These are phyloP conservation scores for Irpex lacteus DNA, from an alignment of 1,284 basidiomycete species.

Conservation along the genomic window DNA sequence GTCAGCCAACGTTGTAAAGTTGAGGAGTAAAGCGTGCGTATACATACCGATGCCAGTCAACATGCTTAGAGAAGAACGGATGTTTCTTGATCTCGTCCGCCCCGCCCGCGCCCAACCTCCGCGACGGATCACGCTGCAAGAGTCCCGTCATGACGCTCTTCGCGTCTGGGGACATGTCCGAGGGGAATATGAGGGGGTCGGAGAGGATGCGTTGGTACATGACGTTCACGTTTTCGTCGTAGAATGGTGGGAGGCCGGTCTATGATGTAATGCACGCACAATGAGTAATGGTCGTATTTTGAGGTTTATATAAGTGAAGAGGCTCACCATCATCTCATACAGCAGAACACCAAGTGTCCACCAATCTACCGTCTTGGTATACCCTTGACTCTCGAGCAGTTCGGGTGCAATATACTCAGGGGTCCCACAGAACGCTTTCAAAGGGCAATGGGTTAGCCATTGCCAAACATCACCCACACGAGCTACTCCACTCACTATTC, in stretches of 20 bases:
- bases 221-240: constrained; percentile 97
- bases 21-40: neutral
- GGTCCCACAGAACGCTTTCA: constrained; percentile 94
- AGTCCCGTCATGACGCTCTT: constrained; percentile 86
- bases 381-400: constrained; percentile 93
- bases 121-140: constrained; percentile 85
- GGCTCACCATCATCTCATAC: constrained; percentile 93
- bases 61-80: constrained; percentile 92
- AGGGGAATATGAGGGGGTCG: constrained; percentile 92
- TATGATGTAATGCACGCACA: constrained; percentile 28
- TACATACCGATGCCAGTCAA: constrained; percentile 81
- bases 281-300: neutral
- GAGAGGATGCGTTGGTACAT: constrained; percentile 98
- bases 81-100: constrained; percentile 97
- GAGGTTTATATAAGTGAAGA: no score
- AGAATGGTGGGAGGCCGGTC: constrained; percentile 97
- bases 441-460: neutral
- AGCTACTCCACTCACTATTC: constrained; percentile 66
- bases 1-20: neutral
- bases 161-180: constrained; percentile 89
- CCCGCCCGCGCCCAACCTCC: constrained; percentile 87
- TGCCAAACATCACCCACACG: constrained; percentile 3
- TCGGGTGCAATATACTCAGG: constrained; percentile 98
- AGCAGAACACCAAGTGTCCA: constrained; percentile 98
- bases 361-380: constrained; percentile 99